These are phyloP conservation scores for Arctostaphylos glauca DNA, from an alignment of 148 eudicot genomes.

Conservation along the genomic window DNA sequence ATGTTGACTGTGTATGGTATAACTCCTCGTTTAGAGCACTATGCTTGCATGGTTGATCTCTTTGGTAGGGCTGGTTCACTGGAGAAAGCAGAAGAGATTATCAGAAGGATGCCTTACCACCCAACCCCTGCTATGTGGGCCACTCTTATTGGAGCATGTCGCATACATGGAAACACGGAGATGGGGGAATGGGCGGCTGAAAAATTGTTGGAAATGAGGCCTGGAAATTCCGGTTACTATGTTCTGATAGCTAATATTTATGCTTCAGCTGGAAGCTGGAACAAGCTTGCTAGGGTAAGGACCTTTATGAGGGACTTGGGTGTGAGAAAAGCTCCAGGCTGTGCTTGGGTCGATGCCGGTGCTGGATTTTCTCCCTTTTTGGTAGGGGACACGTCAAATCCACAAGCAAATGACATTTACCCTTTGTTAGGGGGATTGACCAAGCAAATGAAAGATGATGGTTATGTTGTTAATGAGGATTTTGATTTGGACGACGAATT, in stretches of 20 bases:
- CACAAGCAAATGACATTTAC: constrained; percentile 51
- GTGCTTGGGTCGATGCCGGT: constrained; percentile 77
- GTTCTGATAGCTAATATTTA: constrained; percentile 77
- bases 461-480: constrained; percentile 31
- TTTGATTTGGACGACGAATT: constrained; percentile 30
- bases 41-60: constrained; percentile 78
- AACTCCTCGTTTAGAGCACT: constrained; percentile 67
- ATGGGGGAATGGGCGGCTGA: constrained; percentile 73
- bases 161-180: constrained; percentile 48
- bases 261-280: constrained; percentile 73
- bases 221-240: constrained; percentile 64
- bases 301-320: constrained; percentile 64
- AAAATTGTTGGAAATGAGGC: constrained; percentile 63
- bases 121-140: constrained; percentile 83
- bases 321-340: constrained; percentile 68
- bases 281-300: constrained; percentile 58
- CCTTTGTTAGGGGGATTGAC: constrained; percentile 47
- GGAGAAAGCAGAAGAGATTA: constrained; percentile 48
- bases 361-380: constrained; percentile 52
- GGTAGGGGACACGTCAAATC: constrained; percentile 53
- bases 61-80: constrained; percentile 78
- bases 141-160: constrained; percentile 70
- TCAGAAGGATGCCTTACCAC: constrained; percentile 56
- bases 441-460: constrained; percentile 66
- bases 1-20: constrained; percentile 56